phyloP scores from a whole-genome alignment of 139 green algal genomes.

The Pleodorina starrii region DNA sequence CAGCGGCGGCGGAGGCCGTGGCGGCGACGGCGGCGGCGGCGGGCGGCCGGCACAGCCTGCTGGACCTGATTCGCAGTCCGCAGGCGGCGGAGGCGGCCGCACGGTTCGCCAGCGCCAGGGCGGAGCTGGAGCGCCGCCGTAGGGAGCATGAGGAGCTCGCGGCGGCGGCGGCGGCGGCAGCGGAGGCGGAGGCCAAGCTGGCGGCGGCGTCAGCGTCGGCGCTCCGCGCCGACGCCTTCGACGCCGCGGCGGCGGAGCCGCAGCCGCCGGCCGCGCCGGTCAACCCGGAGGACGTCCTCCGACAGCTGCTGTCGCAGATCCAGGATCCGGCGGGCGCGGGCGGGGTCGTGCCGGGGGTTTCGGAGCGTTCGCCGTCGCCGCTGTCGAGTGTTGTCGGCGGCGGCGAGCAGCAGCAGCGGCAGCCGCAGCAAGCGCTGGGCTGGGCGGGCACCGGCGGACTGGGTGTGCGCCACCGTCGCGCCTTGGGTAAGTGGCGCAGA shows the following conservation, averaged over 20 bases:
- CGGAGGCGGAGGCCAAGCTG: not conserved
- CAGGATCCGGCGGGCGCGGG: not conserved
- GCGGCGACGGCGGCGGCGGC: not conserved
- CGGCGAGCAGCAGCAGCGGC: not conserved
- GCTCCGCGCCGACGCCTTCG: not conserved
- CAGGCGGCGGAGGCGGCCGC: not conserved
- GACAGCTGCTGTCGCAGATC: constrained; percentile 11
- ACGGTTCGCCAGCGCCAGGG: not conserved
- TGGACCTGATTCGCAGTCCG: constrained; percentile 32
- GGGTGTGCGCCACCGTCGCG: too few relatives aligned
- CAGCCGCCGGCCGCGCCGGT: not conserved
- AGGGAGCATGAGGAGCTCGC: not conserved
- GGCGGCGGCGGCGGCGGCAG: not conserved
- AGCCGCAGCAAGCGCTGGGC: not conserved
- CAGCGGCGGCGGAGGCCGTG: not conserved
- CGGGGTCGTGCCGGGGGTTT: not conserved
- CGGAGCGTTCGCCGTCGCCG: not conserved
- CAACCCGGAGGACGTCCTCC: not conserved
- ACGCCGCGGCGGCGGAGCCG: not conserved
- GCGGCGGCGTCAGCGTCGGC: constrained; percentile 2
- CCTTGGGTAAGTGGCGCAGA: too few relatives aligned
- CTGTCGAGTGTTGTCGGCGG: not conserved
- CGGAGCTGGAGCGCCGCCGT: not conserved
- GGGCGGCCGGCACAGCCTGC: not conserved
- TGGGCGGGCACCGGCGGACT: too few relatives aligned